Evolutionary conservation across 352 stramenopile species (phyloP), one percentile per base, ranked within the genome.

Genomic region (Globisporangium echinulatum): DNA sequence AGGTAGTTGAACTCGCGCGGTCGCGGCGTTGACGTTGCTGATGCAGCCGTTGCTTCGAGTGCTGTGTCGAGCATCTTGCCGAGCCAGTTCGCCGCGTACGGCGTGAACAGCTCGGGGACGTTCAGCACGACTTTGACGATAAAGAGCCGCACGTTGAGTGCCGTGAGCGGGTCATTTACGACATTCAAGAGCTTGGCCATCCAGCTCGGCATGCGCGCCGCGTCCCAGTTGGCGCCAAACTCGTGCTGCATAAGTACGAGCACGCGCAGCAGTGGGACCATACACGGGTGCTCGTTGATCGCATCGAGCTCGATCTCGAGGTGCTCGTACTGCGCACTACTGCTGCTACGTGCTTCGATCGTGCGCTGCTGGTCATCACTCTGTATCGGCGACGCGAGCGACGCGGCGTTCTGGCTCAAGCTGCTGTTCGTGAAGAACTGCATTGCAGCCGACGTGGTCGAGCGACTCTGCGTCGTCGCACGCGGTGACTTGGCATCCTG

Each of bases 371-470:
- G 55, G 15, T 56, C 63, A 60, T 60, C 56, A 37, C 55, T 62
- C 53, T 54, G 56, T 1, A 54, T 53, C 2, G 57, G 54, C 25
- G 49, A 44, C 5, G 13, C 38, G 63, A 54, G 50, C 9, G 59
- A 67, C 39, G 37, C 7, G 7, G 40, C 54, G 5, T 54, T 74
- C 70, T 81, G 73, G 55, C 82, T 94, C 59, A 94, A 70, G 52
- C 85, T 92, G 62, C 85, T 94, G 5, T 62, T 66, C 7, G 70
- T 84, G 56, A 92, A 90, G 64, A 94, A 94, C 13, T 80, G 70
- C 50, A 91, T 68, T 2, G 68, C 65, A 43, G 66, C 53, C 5
- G 74, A 66, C 33, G 58, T 59, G 46, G 40, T 44, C 11, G 40
- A 33, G 25, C 25, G 25, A 33, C 25, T 33, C 25, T 33, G 25